Evolutionary conservation across 2,329 filamentous ascomycete genomes (phyloP), one percentile per base, ranked within the genome.

Genomic region (Penicillium sp.): DNA sequence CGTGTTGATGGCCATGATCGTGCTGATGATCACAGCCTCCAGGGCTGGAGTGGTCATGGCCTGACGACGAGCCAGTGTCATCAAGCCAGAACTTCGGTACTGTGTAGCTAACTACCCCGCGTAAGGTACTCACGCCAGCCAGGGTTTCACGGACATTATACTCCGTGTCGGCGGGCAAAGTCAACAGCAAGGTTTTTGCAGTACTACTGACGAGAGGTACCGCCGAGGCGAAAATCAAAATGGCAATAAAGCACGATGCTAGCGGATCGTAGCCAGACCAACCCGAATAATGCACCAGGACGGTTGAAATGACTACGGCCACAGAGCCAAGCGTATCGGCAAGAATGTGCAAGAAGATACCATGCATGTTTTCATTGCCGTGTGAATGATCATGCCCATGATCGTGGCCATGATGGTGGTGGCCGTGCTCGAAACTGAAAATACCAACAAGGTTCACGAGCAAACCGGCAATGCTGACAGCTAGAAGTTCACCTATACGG

Each of bases 291-390:
- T 95, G 88, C 0, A 95, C 96, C 18, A 97, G 79, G 0, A 90
- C 77, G 0, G 94, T 99, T 7, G 91, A 97, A 27, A 91, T 84
- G 55, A 99, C 96, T 41, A 99, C 94, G 1, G 94, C 94, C 1
- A 92, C 89, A 48, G 92, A 97, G 21, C 94, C 94, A 24, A 97
- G 85, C 0, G 94, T 96, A 69, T 99, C 94, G 5, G 94, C 94
- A 23, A 97, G 80, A 44, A 99, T 90, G 67, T 99, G 94, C 17
- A 99, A 79, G 72, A 96, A 99, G 60, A 99, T 97, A 10, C 94
- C 94, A 63, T 94, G 84, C 92, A 99, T 97, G 68, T 99, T 99
- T 65, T 99, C 94, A 70, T 96, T 96, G 55, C 91, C 88, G 65
- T 92, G 88, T 17, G 66, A 68, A 54, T 77, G 75, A 27, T 59